Percentiles rank a stretch among this genome's conserved stretches.
These are phyloP conservation scores for Musa balbisiana DNA, from an alignment of 202 grass and related monocot species.

Conservation along the genomic window DNA sequence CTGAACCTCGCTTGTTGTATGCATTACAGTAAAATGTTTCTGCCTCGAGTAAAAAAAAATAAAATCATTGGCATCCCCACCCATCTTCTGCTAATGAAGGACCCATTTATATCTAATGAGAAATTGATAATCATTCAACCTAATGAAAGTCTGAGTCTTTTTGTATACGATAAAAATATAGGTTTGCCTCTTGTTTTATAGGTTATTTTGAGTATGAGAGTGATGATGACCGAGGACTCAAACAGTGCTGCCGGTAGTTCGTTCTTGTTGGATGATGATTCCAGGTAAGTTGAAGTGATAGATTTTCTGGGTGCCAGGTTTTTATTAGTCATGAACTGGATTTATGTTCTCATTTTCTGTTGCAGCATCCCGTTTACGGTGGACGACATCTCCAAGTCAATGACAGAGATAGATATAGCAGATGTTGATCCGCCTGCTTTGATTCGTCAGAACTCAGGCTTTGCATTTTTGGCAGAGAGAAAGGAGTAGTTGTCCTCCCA, in stretches of 20 bases:
- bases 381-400: slow-evolving; percentile 94
- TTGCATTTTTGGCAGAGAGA: slow-evolving; percentile 87
- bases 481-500: slow-evolving; percentile 45
- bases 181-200: slow-evolving; percentile 9
- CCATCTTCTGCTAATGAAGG: not conserved
- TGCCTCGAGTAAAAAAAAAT: not conserved
- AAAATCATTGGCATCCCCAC: not conserved
- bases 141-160: not conserved
- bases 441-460: slow-evolving; percentile 87
- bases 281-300: slow-evolving; percentile 41
- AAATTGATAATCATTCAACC: not conserved
- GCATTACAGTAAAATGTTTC: not conserved
- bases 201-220: slow-evolving; percentile 92
- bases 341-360: slow-evolving; percentile 8
- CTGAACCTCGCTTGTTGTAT: not conserved
- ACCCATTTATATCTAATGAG: no score
- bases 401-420: slow-evolving; percentile 78
- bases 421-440: slow-evolving; percentile 84
- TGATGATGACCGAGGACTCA: slow-evolving; percentile 91
- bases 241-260: slow-evolving; percentile 77
- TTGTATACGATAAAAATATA: not conserved
- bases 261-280: slow-evolving; percentile 95
- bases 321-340: not conserved
- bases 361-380: slow-evolving; percentile 96
- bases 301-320: not conserved